Evolutionary conservation across 1,284 basidiomycete genomes (phyloP).

Genomic region (Irpex lacteus): DNA sequence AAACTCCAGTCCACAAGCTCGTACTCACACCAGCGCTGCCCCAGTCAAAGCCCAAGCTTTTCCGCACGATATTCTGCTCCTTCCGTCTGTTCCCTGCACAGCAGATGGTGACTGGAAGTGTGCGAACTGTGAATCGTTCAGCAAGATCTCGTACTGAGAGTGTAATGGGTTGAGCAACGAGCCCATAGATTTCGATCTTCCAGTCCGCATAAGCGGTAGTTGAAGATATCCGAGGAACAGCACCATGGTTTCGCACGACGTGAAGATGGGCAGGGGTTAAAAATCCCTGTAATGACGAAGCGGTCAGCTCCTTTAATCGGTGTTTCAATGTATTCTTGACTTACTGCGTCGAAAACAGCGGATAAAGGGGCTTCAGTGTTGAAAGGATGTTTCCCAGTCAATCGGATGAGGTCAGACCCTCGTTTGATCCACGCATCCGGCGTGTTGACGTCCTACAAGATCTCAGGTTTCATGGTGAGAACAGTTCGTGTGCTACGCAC

Average conservation of each 20-base stretch:
- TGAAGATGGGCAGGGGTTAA: conserved; percentile 63
- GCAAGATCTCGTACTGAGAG: conserved; percentile 47
- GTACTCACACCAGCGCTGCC: conserved; percentile 47
- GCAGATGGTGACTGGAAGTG: conserved; percentile 62
- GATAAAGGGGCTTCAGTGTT: conserved; percentile 55
- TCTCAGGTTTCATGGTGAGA: background rate
- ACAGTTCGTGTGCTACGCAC: conserved; percentile 8
- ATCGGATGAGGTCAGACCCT: conserved; percentile 39
- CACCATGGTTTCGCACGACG: conserved; percentile 68
- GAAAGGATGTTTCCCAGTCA: conserved; percentile 64
- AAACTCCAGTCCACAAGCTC: conserved; percentile 67
- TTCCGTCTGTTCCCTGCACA: conserved; percentile 71
- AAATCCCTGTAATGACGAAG: conserved; percentile 43
- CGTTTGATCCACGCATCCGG: conserved; percentile 44
- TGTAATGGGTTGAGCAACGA: conserved; percentile 40
- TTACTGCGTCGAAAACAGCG: conserved; percentile 42
- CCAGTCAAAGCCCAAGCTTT: conserved; percentile 63
- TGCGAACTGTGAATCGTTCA: conserved; percentile 49
- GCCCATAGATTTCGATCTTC: conserved; percentile 50
- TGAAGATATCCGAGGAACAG: conserved; percentile 42
- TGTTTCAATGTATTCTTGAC: conserved; percentile 1
- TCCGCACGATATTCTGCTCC: conserved; percentile 67
- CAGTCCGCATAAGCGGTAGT: conserved; percentile 32
- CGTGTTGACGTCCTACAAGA: conserved; percentile 1
- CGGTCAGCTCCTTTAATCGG: background rate